Conservation (phyloP, 2,329 filamentous ascomycete genomes). For the Colletotrichum ledebouriae region DNA sequence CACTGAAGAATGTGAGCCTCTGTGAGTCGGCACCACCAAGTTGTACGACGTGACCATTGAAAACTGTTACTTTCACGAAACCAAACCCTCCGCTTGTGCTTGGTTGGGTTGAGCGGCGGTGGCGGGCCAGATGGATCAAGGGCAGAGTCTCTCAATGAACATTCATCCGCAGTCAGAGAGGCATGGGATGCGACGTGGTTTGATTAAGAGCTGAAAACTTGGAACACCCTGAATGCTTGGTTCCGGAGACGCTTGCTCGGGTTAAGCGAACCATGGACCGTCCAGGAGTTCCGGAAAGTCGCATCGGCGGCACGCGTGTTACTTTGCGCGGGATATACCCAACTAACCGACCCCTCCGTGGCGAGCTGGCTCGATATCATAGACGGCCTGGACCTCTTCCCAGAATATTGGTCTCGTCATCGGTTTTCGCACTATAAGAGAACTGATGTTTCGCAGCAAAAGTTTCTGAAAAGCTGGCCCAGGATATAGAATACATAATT, state of each 20-base stretch:
- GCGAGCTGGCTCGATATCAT: slow-evolving; percentile 8
- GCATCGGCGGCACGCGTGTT: slow-evolving; percentile 13
- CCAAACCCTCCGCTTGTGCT: too few relatives aligned
- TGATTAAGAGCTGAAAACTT: slow-evolving; percentile 2
- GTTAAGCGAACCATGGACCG: slow-evolving; percentile 4
- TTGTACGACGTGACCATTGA: too few relatives aligned
- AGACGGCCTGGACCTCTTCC: slow-evolving; percentile 7
- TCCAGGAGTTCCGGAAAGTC: slow-evolving; percentile 2
- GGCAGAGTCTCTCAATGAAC: not conserved
- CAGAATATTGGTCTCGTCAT: not conserved
- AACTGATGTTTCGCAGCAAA: not conserved
- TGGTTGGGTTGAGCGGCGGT: too few relatives aligned
- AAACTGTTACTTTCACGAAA: too few relatives aligned
- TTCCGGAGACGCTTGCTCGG: not conserved
- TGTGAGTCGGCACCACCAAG: too few relatives aligned
- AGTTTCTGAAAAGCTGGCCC: too few relatives aligned
- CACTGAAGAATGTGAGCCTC: too few relatives aligned
- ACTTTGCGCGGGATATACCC: slow-evolving; percentile 20
- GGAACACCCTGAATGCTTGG: not conserved
- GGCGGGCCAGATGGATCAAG: too few relatives aligned
- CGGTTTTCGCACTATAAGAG: not conserved
- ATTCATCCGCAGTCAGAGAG: not conserved
- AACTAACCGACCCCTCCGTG: slow-evolving; percentile 25
- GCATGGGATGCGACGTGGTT: not conserved
- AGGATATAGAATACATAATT: not conserved